phyloP scores from a whole-genome alignment of 2,329 filamentous ascomycete species.

The Fusarium lyarnte region DNA sequence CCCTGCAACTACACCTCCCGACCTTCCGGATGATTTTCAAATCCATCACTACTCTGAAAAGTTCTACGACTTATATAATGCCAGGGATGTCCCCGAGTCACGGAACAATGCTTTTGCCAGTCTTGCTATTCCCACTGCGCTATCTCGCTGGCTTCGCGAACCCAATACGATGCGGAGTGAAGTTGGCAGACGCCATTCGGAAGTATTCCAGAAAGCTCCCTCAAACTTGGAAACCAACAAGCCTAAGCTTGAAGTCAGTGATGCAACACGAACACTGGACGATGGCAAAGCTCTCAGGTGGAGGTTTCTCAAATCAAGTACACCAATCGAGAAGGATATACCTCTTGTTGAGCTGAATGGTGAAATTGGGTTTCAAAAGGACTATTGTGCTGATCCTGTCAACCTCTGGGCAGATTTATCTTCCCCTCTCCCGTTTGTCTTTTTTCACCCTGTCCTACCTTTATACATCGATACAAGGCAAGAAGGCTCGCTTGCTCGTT shows the following conservation, averaged over 20 bases:
- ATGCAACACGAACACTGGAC: constrained; percentile 51
- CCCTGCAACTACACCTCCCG: constrained; percentile 79
- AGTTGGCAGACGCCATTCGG: constrained; percentile 69
- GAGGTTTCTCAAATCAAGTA: constrained; percentile 68
- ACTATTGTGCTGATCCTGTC: constrained; percentile 72
- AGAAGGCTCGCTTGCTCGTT: constrained; percentile 87
- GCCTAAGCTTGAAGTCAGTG: constrained; percentile 60
- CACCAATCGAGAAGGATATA: constrained; percentile 65
- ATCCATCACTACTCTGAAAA: constrained; percentile 77
- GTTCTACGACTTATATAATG: constrained; percentile 79
- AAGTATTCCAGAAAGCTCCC: constrained; percentile 73
- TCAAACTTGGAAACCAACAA: constrained; percentile 55
- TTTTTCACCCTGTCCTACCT: constrained; percentile 88
- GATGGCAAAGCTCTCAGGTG: constrained; percentile 65
- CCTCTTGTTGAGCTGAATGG: constrained; percentile 79
- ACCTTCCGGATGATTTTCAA: constrained; percentile 69
- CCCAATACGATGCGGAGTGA: constrained; percentile 73
- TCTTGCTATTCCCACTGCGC: constrained; percentile 76
- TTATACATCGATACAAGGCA: constrained; percentile 92
- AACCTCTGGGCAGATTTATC: constrained; percentile 75
- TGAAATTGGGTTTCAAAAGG: constrained; percentile 76
- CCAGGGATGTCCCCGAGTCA: constrained; percentile 66
- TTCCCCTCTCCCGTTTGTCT: constrained; percentile 77
- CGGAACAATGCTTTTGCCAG: constrained; percentile 82
- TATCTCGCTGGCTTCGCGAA: constrained; percentile 83